phyloP scores from a whole-genome alignment of 2,329 filamentous ascomycete genomes.

The Penicillium sp. region DNA sequence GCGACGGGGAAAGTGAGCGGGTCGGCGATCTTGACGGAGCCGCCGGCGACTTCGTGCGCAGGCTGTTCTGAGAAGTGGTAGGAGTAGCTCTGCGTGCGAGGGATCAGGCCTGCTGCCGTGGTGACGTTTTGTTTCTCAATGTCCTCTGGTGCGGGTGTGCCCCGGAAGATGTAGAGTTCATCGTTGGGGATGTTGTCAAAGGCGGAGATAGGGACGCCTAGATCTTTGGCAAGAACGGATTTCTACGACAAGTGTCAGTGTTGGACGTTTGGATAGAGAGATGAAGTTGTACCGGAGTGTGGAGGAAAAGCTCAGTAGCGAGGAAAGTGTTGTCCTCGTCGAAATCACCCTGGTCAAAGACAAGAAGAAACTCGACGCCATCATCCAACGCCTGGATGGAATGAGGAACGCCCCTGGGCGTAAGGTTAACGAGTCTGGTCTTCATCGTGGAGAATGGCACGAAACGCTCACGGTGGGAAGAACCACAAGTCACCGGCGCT shows the following conservation, averaged over 20 bases:
- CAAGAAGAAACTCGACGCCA: conserved; percentile 62
- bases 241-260: conserved; percentile 26
- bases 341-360: conserved; percentile 61
- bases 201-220: conserved; percentile 48
- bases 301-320: conserved; percentile 60
- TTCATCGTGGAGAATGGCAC: background rate
- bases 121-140: conserved; percentile 64
- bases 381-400: conserved; percentile 71
- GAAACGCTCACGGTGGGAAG: conserved; percentile 60
- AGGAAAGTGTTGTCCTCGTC: conserved; percentile 73
- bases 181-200: conserved; percentile 63
- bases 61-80: conserved; percentile 70
- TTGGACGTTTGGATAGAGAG: background rate
- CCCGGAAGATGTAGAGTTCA: conserved; percentile 76
- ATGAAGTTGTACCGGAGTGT: conserved; percentile 30
- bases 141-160: conserved; percentile 59
- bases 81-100: conserved; percentile 63
- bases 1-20: conserved; percentile 73
- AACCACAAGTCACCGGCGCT: conserved; percentile 77
- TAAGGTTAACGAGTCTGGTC: background rate
- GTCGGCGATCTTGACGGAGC: conserved; percentile 70
- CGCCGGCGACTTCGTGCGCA: conserved; percentile 64
- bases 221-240: conserved; percentile 55
- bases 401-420: conserved; percentile 62
- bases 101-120: conserved; percentile 61